Base-by-base conservation (phyloP, 352 stramenopile species). In the Phytophthora chlamydospora region DNA sequence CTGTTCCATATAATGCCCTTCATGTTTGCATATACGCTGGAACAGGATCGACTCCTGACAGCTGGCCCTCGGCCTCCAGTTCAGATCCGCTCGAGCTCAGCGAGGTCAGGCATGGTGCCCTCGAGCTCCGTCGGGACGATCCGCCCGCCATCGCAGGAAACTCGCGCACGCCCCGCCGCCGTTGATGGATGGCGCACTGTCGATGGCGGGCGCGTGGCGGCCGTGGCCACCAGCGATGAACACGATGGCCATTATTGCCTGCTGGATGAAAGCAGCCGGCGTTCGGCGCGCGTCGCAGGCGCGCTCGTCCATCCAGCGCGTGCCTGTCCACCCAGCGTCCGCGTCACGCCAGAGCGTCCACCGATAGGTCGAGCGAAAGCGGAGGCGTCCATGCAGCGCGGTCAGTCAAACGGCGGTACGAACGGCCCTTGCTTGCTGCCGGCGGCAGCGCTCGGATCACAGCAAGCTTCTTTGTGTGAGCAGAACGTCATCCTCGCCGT, bases 311-410 rank as follows among this genome's bases (percentile, higher is more conserved):
- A 10, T 19, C 21, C 24, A 7, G 11, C 41, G 1, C 21, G 21
- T 24, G 21, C 21, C 21, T 24, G 21, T 3, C 21, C 21, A 24
- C 1, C 1, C 21, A 24, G 21, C 41, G 24, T 47, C 19, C 41
- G 24, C 41, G 27, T 50, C 24, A 19, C 13, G 2, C 5, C 27
- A 12, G 13, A 36, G 24, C 43, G 43, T 49, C 21, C 42, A 49
- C 21, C 42, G 42, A 50, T 50, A 49, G 43, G 43, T 11, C 27
- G 43, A 49, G 21, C 21, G 21, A 24, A 24, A 14, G 43, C 27
- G 43, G 43, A 14, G 21, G 43, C 43, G 27, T 50, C 43, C 21
- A 38, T 50, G 43, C 43, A 27, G 43, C 43, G 43, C 11, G 11
- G 16, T 3, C 38, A 9, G 38, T 43, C 14, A 43, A 43, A 43